phyloP scores from a whole-genome alignment of 2,329 filamentous ascomycete species.

The Colletotrichum cordylinicola region DNA sequence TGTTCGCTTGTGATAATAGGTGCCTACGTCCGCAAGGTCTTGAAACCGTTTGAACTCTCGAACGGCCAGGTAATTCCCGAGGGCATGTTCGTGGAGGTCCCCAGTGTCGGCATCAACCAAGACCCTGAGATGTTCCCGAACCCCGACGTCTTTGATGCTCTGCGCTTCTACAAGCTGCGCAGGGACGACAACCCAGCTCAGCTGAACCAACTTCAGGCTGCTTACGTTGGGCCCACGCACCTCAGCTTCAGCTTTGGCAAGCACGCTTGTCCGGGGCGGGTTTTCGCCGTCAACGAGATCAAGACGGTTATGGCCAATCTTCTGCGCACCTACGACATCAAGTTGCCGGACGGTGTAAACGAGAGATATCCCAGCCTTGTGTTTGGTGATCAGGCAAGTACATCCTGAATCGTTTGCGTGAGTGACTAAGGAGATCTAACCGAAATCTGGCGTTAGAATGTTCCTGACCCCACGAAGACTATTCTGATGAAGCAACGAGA shows the following conservation, averaged over 20 bases:
- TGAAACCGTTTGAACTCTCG: constrained; percentile 55
- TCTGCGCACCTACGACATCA: constrained; percentile 9
- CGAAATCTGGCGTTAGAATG: not conserved
- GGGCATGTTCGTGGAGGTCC: constrained; percentile 47
- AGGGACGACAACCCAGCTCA: constrained; percentile 12
- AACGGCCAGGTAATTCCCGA: constrained; percentile 55
- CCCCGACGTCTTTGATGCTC: constrained; percentile 49
- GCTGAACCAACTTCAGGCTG: constrained; percentile 42
- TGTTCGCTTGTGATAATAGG: constrained; percentile 21
- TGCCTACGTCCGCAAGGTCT: constrained; percentile 39
- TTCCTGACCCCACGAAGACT: not conserved
- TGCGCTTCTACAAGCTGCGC: constrained; percentile 51
- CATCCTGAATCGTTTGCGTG: fast-evolving
- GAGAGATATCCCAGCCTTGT: not conserved
- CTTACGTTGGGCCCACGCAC: constrained; percentile 28
- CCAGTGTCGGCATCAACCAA: constrained; percentile 36
- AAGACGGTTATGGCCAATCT: constrained; percentile 7
- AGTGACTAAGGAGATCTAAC: not conserved
- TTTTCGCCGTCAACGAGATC: constrained; percentile 18
- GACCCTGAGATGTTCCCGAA: constrained; percentile 41
- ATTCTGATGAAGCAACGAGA: not conserved
- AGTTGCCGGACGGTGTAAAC: not conserved
- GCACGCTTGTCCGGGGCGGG: constrained; percentile 13
- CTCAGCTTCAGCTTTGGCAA: constrained; percentile 13
- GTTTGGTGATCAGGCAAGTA: not conserved